Percentiles rank a stretch among this genome's conserved stretches.
Conservation (phyloP, 2,329 filamentous ascomycete species). For the Ophidiomyces ophidiicola region DNA sequence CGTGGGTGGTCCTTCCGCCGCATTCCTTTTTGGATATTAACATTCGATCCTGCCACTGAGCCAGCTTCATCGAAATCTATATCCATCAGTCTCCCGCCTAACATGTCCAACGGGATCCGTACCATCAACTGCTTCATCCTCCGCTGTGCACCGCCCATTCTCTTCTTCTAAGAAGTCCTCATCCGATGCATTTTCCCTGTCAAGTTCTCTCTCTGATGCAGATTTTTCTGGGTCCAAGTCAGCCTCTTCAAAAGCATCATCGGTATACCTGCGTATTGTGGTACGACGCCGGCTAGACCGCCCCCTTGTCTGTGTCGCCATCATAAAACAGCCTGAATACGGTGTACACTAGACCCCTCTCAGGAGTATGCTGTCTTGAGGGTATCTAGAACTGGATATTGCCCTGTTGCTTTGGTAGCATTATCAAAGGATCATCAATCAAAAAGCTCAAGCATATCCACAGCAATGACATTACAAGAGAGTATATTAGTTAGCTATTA, state of each 20-base stretch:
- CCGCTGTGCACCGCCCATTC: conserved; percentile 3
- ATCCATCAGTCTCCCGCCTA: neutral
- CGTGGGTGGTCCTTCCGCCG: conserved; percentile 8
- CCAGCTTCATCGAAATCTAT: conserved; percentile 11
- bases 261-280: conserved; percentile 24
- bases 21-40: conserved; percentile 1
- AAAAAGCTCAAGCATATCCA: no score
- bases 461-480: no score
- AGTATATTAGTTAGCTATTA: no score
- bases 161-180: conserved; percentile 24
- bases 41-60: conserved; percentile 5
- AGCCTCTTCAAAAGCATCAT: conserved; percentile 26
- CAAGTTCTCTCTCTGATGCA: conserved; percentile 14
- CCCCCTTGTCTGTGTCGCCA: conserved; percentile 18
- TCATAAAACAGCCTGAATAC: conserved; percentile 1
- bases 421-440: no score
- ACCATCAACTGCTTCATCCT: neutral
- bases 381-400: no score
- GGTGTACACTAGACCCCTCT: no score
- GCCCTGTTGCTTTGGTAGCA: no score
- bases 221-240: conserved; percentile 22
- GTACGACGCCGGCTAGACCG: conserved; percentile 27
- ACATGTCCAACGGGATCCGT: neutral
- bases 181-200: conserved; percentile 21
- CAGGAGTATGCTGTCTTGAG: no score